Base-by-base conservation (phyloP, 306 rosid species). In the Rosa multiflora region DNA sequence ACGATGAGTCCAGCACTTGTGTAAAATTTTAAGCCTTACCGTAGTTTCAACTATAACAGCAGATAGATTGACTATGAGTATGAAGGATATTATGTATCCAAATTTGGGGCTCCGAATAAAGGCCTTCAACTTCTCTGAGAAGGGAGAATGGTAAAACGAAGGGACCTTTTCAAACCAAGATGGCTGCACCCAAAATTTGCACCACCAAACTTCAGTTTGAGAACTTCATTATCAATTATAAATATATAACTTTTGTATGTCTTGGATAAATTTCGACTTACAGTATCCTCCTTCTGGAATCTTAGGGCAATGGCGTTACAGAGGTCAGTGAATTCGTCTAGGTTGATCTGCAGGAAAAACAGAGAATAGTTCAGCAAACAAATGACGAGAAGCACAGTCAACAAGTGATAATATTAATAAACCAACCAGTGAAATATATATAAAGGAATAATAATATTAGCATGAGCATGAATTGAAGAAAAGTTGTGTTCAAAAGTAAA, bases 41-140 rank as follows among this genome's bases (percentile, higher is more conserved):
- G 96, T 93, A 80, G 99, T 95, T 94, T 95, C 99, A 70, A 88
- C 82, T 70, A 95, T 82, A 83, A 95, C 99, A 43, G 99, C 90
- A 86, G 71, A 69, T 73, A 95, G 80, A 80, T 95, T 95, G 75
- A 95, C 63, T 49, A 95, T 17, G 58, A 95, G 98, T 76, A 95
- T 70, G 86, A 81, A 90, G 81, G 99, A 93, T 84, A 95, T 76
- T 73, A 90, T 73, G 89, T 93, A 95, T 87, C 96, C 98, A 81
- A 95, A 95, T 86, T 68, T 88, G 68, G 93, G 83, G 83, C 86
- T 87, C 88, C 81, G 90, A 77, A 93, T 84, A 26, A 95, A 92
- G 76, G 69, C 82, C 89, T 90, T 95, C 88, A 95, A 79, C 68
- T 84, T 90, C 83, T 86, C 84, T 18, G 97, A 95, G 69, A 35